Evolutionary conservation across 352 stramenopile genomes (phyloP), one percentile per base, ranked within the genome.

Genomic region (Pythium sukuiense): DNA sequence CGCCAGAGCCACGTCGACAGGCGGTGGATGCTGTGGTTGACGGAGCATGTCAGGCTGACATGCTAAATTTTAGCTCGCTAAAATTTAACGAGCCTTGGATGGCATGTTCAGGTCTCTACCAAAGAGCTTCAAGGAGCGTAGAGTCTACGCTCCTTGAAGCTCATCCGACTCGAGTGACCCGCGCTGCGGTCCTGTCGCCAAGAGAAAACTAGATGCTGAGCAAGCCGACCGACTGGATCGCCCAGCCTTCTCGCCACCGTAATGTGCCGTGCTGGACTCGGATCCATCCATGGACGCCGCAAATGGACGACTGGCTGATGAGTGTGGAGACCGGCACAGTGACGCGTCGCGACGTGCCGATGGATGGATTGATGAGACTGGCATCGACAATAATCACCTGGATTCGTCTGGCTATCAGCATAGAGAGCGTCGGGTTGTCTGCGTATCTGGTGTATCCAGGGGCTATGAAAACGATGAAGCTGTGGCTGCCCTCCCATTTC

Each of bases 191-290:
- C 9, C 7, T 26, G 41, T 49, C 41, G 41, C 7, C 41, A 43
- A 43, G 35, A 43, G 35, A 43, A 49, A 49, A 49, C 41, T 49
- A 49, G 41, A 49, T 49, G 41, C 41, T 49, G 41, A 49, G 41
- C 35, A 43, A 43, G 35, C 35, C 35, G 35, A 16, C 7, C 32
- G 20, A 24, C 20, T 24, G 20, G 20, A 24, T 24, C 20, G 20
- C 20, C 20, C 32, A 35, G 32, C 32, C 32, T 35, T 5, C 32
- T 35, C 8, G 32, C 32, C 20, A 24, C 20, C 20, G 20, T 24
- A 24, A 24, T 24, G 20, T 24, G 20, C 8, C 32, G 32, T 35
- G 32, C 32, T 35, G 32, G 32, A 35, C 32, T 35, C 32, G 32
- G 32, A 35, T 35, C 32, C 32, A 35, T 35, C 8, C 32, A 35